These are phyloP conservation scores for Hymenochaete sp. DNA, from an alignment of 1,284 basidiomycete species.

Conservation along the genomic window DNA sequence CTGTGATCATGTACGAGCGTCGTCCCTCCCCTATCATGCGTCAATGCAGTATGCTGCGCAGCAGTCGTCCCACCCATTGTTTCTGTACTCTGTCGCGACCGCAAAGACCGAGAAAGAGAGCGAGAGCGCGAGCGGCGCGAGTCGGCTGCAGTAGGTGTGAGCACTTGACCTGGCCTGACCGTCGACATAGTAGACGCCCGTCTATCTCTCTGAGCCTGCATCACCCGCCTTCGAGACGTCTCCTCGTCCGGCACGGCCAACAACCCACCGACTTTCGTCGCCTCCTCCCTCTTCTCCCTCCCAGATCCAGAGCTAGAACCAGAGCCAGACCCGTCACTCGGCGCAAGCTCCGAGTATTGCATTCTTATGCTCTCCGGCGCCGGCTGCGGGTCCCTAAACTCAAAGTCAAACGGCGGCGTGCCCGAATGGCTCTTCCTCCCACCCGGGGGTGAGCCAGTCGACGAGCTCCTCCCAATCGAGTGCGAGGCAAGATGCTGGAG, in stretches of 20 bases:
- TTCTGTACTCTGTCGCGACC: neutral
- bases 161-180: neutral
- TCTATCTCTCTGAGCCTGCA: constrained; percentile 1
- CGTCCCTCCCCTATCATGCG: constrained; percentile 1
- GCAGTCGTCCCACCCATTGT: neutral
- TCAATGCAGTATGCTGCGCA: neutral
- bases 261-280: too few relatives aligned
- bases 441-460: constrained; percentile 1
- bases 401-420: neutral
- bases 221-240: neutral
- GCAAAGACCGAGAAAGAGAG: neutral
- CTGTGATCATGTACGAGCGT: constrained; percentile 1
- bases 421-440: neutral
- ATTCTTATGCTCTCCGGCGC: constrained; percentile 1
- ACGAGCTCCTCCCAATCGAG: neutral
- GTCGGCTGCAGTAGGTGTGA: neutral
- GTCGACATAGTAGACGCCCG: neutral
- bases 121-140: constrained; percentile 1
- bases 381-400: constrained; percentile 10
- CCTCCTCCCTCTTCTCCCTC: too few relatives aligned
- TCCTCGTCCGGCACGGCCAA: too few relatives aligned
- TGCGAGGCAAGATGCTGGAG: too few relatives aligned
- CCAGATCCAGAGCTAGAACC: neutral
- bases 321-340: neutral
- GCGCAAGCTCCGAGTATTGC: constrained; percentile 8